A percentile compares a stretch with the other conserved stretches of the same genome.
Evolutionary conservation across 2,329 filamentous ascomycete species (phyloP).

Genomic region (Aspergillus felis): DNA sequence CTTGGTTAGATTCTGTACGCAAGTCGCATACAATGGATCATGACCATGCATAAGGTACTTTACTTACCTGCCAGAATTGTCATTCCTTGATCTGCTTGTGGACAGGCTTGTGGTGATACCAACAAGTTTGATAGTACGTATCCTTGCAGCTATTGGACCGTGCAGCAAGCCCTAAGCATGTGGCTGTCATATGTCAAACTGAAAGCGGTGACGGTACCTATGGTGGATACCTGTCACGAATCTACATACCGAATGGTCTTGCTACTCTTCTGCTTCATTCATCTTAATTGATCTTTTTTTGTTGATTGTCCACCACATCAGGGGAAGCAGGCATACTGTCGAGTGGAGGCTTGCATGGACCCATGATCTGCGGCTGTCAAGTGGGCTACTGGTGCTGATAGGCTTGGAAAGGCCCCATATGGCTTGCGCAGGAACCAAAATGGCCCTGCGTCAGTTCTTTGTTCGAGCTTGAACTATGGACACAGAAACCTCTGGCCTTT

Average conservation of each 20-base stretch:
- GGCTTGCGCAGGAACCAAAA: slow-evolving; percentile 23
- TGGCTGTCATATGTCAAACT: neutral
- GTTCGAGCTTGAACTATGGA: slow-evolving; percentile 2
- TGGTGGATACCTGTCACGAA: neutral
- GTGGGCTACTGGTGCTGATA: slow-evolving; percentile 2
- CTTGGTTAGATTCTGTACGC: too few species aligned
- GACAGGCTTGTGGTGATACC: neutral
- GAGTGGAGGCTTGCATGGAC: neutral
- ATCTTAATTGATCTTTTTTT: neutral
- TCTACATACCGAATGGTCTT: neutral
- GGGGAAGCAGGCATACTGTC: neutral
- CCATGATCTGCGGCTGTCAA: slow-evolving; percentile 14
- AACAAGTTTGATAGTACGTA: neutral
- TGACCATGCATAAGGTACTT: neutral
- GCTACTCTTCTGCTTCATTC: neutral
- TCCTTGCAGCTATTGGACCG: neutral
- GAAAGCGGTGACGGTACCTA: neutral
- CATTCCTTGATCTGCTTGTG: neutral
- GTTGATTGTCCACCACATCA: neutral
- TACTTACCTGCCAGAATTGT: neutral
- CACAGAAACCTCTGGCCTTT: neutral
- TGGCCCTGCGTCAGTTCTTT: slow-evolving; percentile 9
- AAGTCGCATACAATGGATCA: neutral
- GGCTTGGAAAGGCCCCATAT: slow-evolving; percentile 9
- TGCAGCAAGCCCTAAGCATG: neutral